Base-by-base conservation (phyloP, 306 rosid genomes). In the Glycine latifolia region DNA sequence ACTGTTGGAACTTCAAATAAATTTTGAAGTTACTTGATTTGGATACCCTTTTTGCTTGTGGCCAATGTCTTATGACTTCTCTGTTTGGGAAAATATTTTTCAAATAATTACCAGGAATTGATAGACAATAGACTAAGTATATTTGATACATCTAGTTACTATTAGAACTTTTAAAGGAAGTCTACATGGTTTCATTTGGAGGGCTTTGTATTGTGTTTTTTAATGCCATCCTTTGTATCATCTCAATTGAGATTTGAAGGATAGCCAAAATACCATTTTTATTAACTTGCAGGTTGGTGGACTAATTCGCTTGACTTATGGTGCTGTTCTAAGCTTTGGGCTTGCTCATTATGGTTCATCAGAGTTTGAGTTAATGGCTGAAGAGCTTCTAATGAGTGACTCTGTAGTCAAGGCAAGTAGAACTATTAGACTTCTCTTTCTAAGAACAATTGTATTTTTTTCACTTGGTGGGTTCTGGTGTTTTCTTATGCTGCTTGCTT, bases 381-480 rank as follows among this genome's bases (percentile, higher is more conserved):
- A 95, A 85, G 99, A 95, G 91, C 99, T 95, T 89, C 82, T 95
- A 81, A 95, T 95, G 99, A 93, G 99, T 77, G 95, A 95, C 86
- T 93, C 98, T 79, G 84, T 83, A 73, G 75, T 95, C 87, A 91
- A 93, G 97, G 99, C 84, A 84, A 89, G 96, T 85, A 61, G 71
- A 71, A 60, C 48, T 82, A 61, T 82, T 82, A 73, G 6, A 73
- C 41, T 47, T 67, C 31, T 50, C 58, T 69, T 49, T 26, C 31
- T 26, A 26, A 17, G 37, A 71, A 44, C 44, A 54, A 35, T 14
- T 63, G 41, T 46, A 47, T 43, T 76, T 26, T 37, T 44, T 54
- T 37, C 17, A 65, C 76, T 37, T 78, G 62, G 44, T 78, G 62
- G 44, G 48, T 63, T 52, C 48, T 79, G 59, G 54, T 60, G 13